Evolutionary conservation across 352 stramenopile genomes (phyloP), one percentile per base, ranked within the genome.

Genomic region (Phytophthora colocasiae): DNA sequence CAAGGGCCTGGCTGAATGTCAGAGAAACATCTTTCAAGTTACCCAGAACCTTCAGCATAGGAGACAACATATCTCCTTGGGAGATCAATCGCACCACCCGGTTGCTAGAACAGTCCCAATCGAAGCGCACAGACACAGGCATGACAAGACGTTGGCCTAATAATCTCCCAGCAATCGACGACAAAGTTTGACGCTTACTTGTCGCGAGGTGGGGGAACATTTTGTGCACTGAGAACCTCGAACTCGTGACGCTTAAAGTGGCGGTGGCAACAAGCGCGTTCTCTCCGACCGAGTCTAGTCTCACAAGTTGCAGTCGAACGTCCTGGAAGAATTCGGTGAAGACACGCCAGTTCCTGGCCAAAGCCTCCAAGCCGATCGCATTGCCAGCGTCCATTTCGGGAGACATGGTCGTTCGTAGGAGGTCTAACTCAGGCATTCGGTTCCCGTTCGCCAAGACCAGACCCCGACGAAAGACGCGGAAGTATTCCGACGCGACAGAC

Each of bases 391-490:
- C 50, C 36, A 58, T 17, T 10, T 48, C 50, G 10, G 22, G 3
- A 2, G 38, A 7, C 50, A 49, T 58, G 0, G 34, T 29, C 3
- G 14, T 24, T 39, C 38, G 19, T 17, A 58, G 50, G 26, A 48
- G 44, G 6, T 48, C 19, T 0, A 48, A n/a, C 11, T 58, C 50
- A 4, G 12, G 8, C 8, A 46, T 39, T 4, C 6, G 15, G n/a
- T 32, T 41, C 27, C 14, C 36, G 14, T 27, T 14, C 22, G 22
- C 22, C 22, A 22, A 22, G 22, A 22, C 22, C 15, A 41, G 15
- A 29, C 47, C 47, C 40, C n/a, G 47, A 27, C 29, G 14, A 39
- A 58, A 58, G 50, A 58, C 24, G 2, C 38, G 50, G 27, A 47
- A 58, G 34, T 48, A 49, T 39, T 48, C 36, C 2, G 29, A 38